Evolutionary conservation across 164 flowering plant species (phyloP), one percentile per base, ranked within the genome.

Genomic region (Liquidambar formosana): DNA sequence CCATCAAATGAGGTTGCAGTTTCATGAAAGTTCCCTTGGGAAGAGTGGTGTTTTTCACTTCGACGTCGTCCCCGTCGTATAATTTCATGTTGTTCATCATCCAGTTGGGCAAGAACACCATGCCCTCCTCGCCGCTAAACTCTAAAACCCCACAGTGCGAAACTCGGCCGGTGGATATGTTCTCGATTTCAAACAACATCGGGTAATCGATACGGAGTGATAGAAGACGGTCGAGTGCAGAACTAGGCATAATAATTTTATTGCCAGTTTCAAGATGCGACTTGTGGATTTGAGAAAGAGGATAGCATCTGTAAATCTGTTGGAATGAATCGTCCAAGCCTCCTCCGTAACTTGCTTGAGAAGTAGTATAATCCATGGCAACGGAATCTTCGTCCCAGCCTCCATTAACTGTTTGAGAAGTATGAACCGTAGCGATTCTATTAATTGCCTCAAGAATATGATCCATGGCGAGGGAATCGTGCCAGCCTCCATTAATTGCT

Each of bases 101-200:
- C 65, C 65, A 60, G 11, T 69, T 22, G 1, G 72, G 72, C 27
- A 69, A n/a, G 59, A 57, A 69, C 9, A 69, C 48, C 0, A 9
- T 12, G 6, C 65, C 72, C 23, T 69, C 65, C 27, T 69, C 65
- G n/a, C 58, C 65, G n/a, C n/a, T 61, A 14, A 61, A 69, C 72
- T 69, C 72, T 0, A 60, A 33, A 10, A 69, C 72, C 38, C 72
- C 72, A 23, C 65, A 69, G 16, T 61, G 72, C 0, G 65, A 60
- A 14, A 61, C 59, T 8, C 48, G 57, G 8, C n/a, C 57, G 10
- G 44, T 11, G 15, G 21, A 5, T 3, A 15, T 0, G 23, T 38
- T 61, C 4, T 13, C 9, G 65, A 69, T 69, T 38, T 60, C 19
- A 12, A 69, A 69, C 25, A 49, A 0, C 48, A 69, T 60, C 1